Conservation (phyloP, 768 basidiomycete genomes). For the Kwoniella sp. region DNA sequence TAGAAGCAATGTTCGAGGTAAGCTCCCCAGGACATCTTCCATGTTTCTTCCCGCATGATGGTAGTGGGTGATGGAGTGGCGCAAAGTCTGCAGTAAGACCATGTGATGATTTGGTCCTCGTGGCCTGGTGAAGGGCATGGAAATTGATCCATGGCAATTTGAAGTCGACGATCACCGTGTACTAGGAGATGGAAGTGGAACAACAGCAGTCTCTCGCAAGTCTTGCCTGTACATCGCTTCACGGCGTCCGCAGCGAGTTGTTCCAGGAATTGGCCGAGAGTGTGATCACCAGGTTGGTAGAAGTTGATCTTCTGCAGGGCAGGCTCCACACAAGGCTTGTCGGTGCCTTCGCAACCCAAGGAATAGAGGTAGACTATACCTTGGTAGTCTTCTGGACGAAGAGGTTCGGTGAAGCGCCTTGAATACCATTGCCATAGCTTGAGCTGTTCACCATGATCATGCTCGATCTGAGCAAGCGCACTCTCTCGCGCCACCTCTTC, state of each 20-base stretch:
- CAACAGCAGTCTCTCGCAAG: conserved; percentile 76
- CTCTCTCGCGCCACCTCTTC: conserved; percentile 77
- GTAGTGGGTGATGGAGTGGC: conserved; percentile 79
- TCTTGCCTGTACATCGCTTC: conserved; percentile 79
- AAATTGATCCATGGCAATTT: conserved; percentile 81
- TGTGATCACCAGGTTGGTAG: conserved; percentile 89
- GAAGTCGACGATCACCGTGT: conserved; percentile 79
- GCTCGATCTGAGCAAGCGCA: conserved; percentile 68
- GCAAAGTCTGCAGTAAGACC: conserved; percentile 74
- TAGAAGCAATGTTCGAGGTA: conserved; percentile 96
- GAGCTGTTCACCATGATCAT: conserved; percentile 81
- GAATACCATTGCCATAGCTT: conserved; percentile 96
- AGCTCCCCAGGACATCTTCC: conserved; percentile 90
- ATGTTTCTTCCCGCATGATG: conserved; percentile 89
- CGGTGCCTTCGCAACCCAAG: conserved; percentile 76
- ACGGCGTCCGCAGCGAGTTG: conserved; percentile 60
- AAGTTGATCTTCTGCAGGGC: conserved; percentile 73
- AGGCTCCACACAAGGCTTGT: conserved; percentile 68
- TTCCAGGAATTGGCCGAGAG: conserved; percentile 91
- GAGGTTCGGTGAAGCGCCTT: conserved; percentile 78
- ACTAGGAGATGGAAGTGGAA: conserved; percentile 88
- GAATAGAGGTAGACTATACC: conserved; percentile 78
- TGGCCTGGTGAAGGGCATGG: conserved; percentile 50
- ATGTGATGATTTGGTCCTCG: conserved; percentile 78
- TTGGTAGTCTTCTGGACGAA: conserved; percentile 91